Evolutionary conservation across 495 filamentous ascomycete genomes (phyloP), one percentile per base, ranked within the genome.

Genomic region (Parathielavia hyrcaniae): DNA sequence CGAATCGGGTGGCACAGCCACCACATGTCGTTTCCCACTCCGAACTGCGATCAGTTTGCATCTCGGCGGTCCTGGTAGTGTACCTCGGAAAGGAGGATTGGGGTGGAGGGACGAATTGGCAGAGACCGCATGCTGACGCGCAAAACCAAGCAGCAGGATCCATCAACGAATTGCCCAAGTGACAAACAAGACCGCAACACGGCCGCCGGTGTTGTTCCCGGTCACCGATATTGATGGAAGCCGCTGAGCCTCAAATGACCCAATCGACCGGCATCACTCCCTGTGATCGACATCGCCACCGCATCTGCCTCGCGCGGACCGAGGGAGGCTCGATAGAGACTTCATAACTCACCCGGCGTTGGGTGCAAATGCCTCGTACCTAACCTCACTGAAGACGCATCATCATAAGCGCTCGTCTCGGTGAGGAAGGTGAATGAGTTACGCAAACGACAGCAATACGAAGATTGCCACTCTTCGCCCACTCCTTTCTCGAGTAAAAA

Each of bases 1-100:
- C 41, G 39, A 54, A 44, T 54, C 41, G 50, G 38, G 30, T 4
- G 50, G 26, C 40, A 45, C 40, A 34, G 39, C 52, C 39, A 23
- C 38, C 36, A 30, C 22, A 19, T 32, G 20, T 23, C 17, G 12
- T 53, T 20, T 19, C 26, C 26, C 26, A 30, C 26, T 30, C 34
- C n/a, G 49, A n/a, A 8, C 32, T n/a, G 26, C 35, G 17, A 39
- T 26, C 34, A 39, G 35, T 19, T 2, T 32, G 30, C 10, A 46
- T 36, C 32, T n/a, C 26, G 6, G 26, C 6, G 26, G 26, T 30
- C 26, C 26, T 30, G 3, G n/a, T n/a, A n/a, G n/a, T n/a, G n/a
- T n/a, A n/a, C n/a, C n/a, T n/a, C n/a, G n/a, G n/a, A n/a, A n/a
- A n/a, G n/a, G n/a, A n/a, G n/a, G n/a, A n/a, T n/a, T n/a, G n/a